These are phyloP conservation scores for Plasmodium fragile DNA, from an alignment of 169 alveolate genomes.

Conservation along the genomic window DNA sequence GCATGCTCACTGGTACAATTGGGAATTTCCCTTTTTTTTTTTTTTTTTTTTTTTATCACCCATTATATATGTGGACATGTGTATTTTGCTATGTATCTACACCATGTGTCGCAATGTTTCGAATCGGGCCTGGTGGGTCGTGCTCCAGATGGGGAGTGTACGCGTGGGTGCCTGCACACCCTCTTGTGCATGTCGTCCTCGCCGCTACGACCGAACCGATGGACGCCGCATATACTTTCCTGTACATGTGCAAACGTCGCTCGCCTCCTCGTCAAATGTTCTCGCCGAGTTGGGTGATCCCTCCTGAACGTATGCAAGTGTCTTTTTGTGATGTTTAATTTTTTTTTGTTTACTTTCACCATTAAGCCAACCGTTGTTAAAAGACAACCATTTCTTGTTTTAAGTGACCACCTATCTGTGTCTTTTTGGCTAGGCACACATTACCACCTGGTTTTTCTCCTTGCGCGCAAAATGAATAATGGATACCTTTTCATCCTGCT, in stretches of 20 bases:
- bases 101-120: neutral
- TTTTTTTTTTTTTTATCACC: neutral
- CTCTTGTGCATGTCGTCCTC: neutral
- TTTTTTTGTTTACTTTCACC: neutral
- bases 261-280: neutral
- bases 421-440: neutral
- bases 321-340: neutral
- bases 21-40: neutral
- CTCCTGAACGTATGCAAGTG: neutral
- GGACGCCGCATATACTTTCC: neutral
- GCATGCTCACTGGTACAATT: neutral
- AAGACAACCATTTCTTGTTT: neutral
- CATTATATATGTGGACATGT: neutral
- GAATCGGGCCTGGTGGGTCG: neutral
- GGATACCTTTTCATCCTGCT: neutral
- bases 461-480: constrained; percentile 14
- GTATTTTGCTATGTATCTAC: neutral
- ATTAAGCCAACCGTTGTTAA: neutral
- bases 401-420: neutral
- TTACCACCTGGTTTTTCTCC: neutral
- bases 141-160: neutral
- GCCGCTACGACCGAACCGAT: neutral
- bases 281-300: neutral
- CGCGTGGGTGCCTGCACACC: neutral
- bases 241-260: neutral